Conservation (phyloP, 225 moss, liverwort and hornwort genomes). For the Sphagnum tenellum region DNA sequence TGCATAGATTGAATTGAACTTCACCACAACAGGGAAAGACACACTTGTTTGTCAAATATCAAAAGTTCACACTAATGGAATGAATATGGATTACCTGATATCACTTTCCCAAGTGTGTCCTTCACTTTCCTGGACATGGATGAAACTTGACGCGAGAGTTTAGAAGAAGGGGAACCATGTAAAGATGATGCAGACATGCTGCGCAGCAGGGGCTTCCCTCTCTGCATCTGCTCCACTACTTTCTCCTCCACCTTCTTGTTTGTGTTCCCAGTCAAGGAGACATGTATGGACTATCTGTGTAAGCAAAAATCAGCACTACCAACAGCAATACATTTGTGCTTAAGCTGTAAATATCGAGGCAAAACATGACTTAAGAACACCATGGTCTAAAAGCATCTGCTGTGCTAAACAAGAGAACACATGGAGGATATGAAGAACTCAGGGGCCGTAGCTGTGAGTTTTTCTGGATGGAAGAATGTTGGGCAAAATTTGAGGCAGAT, state of each 20-base stretch:
- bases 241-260: conserved; percentile 34
- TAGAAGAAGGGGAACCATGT: conserved; percentile 43
- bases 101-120: conserved; percentile 75
- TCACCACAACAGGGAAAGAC: too few species aligned
- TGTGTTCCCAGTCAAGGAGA: conserved; percentile 36
- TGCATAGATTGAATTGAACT: too few species aligned
- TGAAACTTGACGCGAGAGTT: conserved; percentile 86
- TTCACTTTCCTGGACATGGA: conserved; percentile 82
- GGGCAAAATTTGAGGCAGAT: conserved; percentile 34
- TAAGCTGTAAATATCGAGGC: too few species aligned
- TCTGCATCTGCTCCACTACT: conserved; percentile 15
- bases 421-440: conserved; percentile 52
- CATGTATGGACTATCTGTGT: neutral
- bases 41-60: too few species aligned
- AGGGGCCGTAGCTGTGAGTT: conserved; percentile 51
- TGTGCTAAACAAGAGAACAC: neutral
- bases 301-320: neutral
- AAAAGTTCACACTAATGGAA: too few species aligned
- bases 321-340: too few species aligned
- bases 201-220: conserved; percentile 25
- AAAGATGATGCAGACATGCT: conserved; percentile 62
- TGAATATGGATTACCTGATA: conserved; percentile 47
- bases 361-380: conserved; percentile 2
- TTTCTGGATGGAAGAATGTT: conserved; percentile 34
- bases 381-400: neutral